Conservation (phyloP, 305 asterid species). For the Coffea humblotiana region DNA sequence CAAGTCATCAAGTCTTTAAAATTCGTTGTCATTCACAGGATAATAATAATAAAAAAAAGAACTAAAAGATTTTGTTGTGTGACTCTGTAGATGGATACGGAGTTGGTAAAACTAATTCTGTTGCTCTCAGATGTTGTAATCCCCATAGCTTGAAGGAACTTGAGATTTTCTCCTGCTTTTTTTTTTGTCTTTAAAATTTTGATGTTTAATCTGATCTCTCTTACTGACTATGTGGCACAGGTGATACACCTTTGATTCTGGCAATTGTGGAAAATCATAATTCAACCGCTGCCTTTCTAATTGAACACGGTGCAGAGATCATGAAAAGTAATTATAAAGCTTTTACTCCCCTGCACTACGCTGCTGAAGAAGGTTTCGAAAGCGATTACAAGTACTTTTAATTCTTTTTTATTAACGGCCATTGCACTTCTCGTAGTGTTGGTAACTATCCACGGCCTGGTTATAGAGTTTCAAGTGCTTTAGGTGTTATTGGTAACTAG, state of each 20-base stretch:
- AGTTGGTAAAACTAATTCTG: too few relatives aligned
- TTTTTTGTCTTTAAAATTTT: too few relatives aligned
- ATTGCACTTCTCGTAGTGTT: background rate
- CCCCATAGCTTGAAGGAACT: too few relatives aligned
- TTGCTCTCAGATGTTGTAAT: too few relatives aligned
- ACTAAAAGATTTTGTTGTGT: too few relatives aligned
- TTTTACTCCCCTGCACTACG: constrained; percentile 23
- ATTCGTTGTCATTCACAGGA: too few relatives aligned
- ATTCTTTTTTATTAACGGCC: background rate
- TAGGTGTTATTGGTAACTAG: background rate
- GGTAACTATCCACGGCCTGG: background rate
- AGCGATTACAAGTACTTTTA: background rate
- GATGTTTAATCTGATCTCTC: background rate
- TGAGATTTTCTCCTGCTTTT: too few relatives aligned
- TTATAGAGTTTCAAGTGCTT: background rate
- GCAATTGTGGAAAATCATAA: constrained; percentile 10
- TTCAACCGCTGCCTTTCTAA: constrained; percentile 16
- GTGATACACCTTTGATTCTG: constrained; percentile 24
- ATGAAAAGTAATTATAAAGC: background rate
- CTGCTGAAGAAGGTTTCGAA: constrained; percentile 26
- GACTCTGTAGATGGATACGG: too few relatives aligned
- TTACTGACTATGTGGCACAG: constrained; percentile 6
- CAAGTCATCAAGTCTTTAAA: too few relatives aligned
- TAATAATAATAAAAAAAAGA: too few relatives aligned
- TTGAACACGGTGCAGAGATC: constrained; percentile 23